phyloP scores from a whole-genome alignment of 306 rosid species.

The Malus fusca region DNA sequence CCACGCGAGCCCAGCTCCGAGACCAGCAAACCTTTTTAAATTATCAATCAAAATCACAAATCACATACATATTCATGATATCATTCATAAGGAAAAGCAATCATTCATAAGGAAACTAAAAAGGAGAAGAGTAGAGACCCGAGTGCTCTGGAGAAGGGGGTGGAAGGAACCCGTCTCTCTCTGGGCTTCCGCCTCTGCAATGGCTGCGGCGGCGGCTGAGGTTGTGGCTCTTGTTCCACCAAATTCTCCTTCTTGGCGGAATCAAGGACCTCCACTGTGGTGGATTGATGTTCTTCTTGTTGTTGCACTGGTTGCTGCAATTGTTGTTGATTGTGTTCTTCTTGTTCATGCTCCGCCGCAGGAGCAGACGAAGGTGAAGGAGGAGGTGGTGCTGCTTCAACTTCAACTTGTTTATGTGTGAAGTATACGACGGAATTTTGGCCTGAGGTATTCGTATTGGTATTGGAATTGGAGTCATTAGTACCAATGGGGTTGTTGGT shows the following conservation, averaged over 20 bases:
- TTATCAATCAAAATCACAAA: too few species aligned
- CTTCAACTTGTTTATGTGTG: background rate
- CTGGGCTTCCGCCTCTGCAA: constrained; percentile 35
- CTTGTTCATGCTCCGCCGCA: background rate
- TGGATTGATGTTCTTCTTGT: background rate
- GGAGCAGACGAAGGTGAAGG: background rate
- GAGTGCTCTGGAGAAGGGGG: constrained; percentile 45
- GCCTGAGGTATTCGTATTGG: background rate
- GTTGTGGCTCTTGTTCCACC: background rate
- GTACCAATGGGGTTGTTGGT: constrained; percentile 4
- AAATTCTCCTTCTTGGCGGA: background rate
- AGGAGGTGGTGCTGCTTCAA: background rate
- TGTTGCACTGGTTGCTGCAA: background rate
- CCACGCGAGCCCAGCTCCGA: constrained; percentile 94
- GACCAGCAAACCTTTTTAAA: constrained; percentile 57
- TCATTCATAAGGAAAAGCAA: too few species aligned
- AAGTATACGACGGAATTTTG: constrained; percentile 47
- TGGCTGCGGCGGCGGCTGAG: background rate
- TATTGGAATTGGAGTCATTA: background rate
- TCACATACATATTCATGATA: background rate
- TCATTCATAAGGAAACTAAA: too few species aligned
- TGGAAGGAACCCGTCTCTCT: constrained; percentile 53
- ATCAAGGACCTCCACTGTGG: background rate
- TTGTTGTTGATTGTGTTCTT: background rate
- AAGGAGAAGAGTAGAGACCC: constrained; percentile 19